A percentile compares a stretch with the other conserved stretches of the same genome.
Evolutionary conservation across 2,329 filamentous ascomycete species (phyloP).

Genomic region (Chrysoporthe cubensis): DNA sequence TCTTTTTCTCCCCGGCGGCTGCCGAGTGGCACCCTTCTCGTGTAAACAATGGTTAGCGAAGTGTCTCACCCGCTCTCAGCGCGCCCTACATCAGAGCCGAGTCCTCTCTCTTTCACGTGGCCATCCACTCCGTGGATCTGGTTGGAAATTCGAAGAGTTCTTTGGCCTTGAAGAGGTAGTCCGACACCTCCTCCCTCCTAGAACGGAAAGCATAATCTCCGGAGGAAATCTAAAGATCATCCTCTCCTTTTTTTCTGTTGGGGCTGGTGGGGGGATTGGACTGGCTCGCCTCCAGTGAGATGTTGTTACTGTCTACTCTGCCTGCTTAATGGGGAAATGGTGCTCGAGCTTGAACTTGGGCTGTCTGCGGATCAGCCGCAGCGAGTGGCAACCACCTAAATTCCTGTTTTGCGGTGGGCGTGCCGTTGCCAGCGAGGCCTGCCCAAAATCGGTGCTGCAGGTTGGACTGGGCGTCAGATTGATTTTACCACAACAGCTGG

Average conservation of each 20-base stretch:
- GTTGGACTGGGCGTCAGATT: too few relatives aligned
- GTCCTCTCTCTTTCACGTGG: background rate
- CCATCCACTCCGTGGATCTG: background rate
- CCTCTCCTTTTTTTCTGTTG: background rate
- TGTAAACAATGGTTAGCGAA: background rate
- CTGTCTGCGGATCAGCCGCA: background rate
- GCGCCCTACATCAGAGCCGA: background rate
- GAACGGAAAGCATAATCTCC: background rate
- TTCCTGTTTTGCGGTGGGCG: too few relatives aligned
- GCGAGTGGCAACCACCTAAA: background rate
- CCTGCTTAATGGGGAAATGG: background rate
- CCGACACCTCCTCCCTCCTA: background rate
- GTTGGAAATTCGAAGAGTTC: background rate
- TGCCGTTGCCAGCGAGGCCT: too few relatives aligned
- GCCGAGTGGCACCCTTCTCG: background rate
- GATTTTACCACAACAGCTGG: too few relatives aligned
- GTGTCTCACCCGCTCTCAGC: background rate
- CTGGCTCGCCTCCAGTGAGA: background rate
- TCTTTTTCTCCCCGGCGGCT: background rate
- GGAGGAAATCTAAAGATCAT: background rate
- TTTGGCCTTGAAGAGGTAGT: background rate
- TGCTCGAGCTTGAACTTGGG: background rate
- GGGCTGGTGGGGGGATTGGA: too few relatives aligned
- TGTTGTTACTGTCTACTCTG: background rate
- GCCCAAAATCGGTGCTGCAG: too few relatives aligned